Evolutionary conservation across 495 filamentous ascomycete species (phyloP), one percentile per base, ranked within the genome.

Genomic region (Physcia stellaris): DNA sequence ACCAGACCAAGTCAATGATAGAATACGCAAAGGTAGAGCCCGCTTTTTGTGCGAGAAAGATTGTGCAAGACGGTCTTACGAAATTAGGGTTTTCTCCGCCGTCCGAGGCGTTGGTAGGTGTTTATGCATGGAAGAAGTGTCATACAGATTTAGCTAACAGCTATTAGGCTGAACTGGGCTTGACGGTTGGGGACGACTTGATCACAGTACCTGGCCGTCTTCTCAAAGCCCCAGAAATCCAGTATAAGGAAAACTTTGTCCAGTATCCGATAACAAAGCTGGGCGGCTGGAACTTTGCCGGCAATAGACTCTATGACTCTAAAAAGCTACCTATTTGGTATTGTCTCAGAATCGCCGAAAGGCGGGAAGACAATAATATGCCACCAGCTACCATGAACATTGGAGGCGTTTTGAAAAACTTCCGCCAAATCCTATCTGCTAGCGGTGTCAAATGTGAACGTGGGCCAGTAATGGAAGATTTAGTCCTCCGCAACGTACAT

Each of bases 191-290:
- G 4, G 55, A 63, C 5, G 51, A 64, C 0, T 58, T 88, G 5
- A 56, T 87, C 28, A 79, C 77, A 0, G 79, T 86, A 1, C 53
- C 52, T 0, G 83, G 66, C 5, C 75, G 80, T 9, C 62, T 82
- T 19, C 64, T 88, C 0, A 3, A 26, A 0, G 40, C 71, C 0
- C 82, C 82, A 0, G 40, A 24, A 0, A 43, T 86, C 21, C 30
- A 45, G 2, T 86, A 83, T 48, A 50, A 51, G 13, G 52, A 61
- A 19, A 41, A 24, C 0, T n/a, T n/a, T n/a, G n/a, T n/a, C n/a
- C 10, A 53, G 48, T 24, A 17, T 4, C 15, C 45, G 20, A 26
- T 28, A 38, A 28, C 66, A 7, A 28, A 33, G 48, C 40, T 42
- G 24, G 75, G 68, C 4, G 59, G 54, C 15, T 79, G 75, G 75